Conservation (phyloP, 306 rosid genomes). For the Notholithocarpus densiflorus region DNA sequence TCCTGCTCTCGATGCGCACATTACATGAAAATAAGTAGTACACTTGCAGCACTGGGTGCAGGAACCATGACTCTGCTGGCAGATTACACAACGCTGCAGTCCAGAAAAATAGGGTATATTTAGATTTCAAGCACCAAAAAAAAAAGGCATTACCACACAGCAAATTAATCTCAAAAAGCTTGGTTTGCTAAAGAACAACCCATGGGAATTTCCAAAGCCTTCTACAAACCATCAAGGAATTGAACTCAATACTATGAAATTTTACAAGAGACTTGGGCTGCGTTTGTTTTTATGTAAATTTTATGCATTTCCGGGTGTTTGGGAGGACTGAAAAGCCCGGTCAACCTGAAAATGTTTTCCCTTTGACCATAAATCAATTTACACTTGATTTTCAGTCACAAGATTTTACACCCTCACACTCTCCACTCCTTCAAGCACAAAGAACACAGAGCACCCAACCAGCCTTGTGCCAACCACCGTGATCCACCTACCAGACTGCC, state of each 20-base stretch:
- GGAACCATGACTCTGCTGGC: constrained; percentile 91
- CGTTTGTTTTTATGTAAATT: no score
- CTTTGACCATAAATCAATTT: no score
- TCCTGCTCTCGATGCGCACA: constrained; percentile 91
- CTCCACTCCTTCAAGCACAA: no score
- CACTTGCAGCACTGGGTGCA: constrained; percentile 90
- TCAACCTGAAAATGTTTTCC: no score
- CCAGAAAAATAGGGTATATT: constrained; percentile 31
- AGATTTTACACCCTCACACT: no score
- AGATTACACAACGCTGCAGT: constrained; percentile 77
- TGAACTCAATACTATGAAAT: neutral
- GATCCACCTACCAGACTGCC: no score
- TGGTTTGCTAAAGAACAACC: neutral
- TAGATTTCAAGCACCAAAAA: neutral
- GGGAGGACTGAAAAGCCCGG: no score
- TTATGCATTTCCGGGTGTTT: no score
- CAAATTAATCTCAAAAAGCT: no score
- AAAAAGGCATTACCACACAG: neutral
- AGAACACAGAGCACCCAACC: no score
- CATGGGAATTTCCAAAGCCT: neutral
- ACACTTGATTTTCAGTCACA: no score
- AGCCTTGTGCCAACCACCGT: no score
- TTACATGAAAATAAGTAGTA: constrained; percentile 78
- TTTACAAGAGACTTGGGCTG: neutral
- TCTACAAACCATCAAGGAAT: neutral